Conservation (phyloP, 2,329 filamentous ascomycete species). For the Ophiocordyceps camponoti-floridani region DNA sequence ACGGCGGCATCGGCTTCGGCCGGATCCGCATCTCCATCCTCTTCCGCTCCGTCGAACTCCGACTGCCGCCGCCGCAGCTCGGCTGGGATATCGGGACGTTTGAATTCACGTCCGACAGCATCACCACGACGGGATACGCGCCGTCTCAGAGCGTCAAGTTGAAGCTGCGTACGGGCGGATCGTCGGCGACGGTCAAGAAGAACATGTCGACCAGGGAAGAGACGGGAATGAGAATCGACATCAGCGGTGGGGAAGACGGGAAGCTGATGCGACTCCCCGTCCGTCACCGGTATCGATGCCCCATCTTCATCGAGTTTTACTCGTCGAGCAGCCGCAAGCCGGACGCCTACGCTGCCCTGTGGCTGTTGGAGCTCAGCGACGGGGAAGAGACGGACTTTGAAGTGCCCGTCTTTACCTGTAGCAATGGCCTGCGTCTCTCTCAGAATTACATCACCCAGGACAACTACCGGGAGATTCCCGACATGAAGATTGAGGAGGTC, state of each 20-base stretch:
- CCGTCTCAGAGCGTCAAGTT: constrained; percentile 31
- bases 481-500: constrained; percentile 60
- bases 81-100: constrained; percentile 61
- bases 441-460: constrained; percentile 84
- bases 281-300: constrained; percentile 76
- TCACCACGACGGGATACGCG: constrained; percentile 23
- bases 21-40: constrained; percentile 52
- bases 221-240: constrained; percentile 34
- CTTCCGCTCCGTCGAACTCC: constrained; percentile 50
- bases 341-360: constrained; percentile 41
- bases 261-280: constrained; percentile 54
- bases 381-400: constrained; percentile 42
- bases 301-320: constrained; percentile 77
- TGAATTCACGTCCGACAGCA: constrained; percentile 36
- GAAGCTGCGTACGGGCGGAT: constrained; percentile 70
- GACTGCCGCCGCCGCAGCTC: constrained; percentile 36
- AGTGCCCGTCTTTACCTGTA: constrained; percentile 48
- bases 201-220: constrained; percentile 43
- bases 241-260: constrained; percentile 44
- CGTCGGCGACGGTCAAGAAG: constrained; percentile 50
- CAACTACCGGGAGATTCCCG: constrained; percentile 51
- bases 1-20: constrained; percentile 55
- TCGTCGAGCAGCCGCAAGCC: constrained; percentile 35
- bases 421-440: constrained; percentile 45
- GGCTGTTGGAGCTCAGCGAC: constrained; percentile 50